Evolutionary conservation across 768 basidiomycete species (phyloP).

Genomic region (Lactifluus pinguis): DNA sequence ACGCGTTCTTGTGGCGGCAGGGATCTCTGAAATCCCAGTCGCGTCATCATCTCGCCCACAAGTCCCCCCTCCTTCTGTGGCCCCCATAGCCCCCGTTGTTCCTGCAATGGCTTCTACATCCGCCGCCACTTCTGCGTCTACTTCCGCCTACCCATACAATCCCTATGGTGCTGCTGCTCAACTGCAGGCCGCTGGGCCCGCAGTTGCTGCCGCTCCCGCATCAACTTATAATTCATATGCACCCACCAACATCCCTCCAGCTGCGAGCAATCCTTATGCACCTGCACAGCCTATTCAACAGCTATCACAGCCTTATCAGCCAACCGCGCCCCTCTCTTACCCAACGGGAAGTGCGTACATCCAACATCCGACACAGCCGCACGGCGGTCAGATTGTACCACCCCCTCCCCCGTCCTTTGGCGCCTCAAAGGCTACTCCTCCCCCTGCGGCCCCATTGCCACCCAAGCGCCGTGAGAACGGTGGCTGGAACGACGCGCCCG

Average conservation of each 20-base stretch:
- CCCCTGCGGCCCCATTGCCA: conserved; percentile 47
- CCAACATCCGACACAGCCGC: conserved; percentile 28
- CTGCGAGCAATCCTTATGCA: conserved; percentile 21
- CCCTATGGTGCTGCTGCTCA: conserved; percentile 20
- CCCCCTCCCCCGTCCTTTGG: conserved; percentile 37
- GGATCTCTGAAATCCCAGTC: conserved; percentile 22
- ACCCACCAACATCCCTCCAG: conserved; percentile 8
- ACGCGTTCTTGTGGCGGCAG: conserved; percentile 36
- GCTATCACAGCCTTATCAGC: conserved; percentile 8
- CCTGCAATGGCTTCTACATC: conserved; percentile 17
- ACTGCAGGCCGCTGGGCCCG: conserved; percentile 20
- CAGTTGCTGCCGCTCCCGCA: conserved; percentile 11
- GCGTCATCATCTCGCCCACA: conserved; percentile 21
- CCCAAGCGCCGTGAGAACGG: conserved; percentile 46
- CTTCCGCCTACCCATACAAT: conserved; percentile 4
- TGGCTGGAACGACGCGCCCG: conserved; percentile 91
- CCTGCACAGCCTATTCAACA: conserved; percentile 12
- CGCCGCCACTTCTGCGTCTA: conserved; percentile 1
- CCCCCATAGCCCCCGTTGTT: conserved; percentile 19
- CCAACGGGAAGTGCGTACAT: conserved; percentile 9
- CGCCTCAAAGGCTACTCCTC: conserved; percentile 34
- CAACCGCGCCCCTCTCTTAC: background rate
- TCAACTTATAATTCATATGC: conserved; percentile 21
- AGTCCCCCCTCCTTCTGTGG: conserved; percentile 13
- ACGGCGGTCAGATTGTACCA: conserved; percentile 25